phyloP scores from a whole-genome alignment of 176 grass and related monocot species.

The Alopecurus myosuroides region DNA sequence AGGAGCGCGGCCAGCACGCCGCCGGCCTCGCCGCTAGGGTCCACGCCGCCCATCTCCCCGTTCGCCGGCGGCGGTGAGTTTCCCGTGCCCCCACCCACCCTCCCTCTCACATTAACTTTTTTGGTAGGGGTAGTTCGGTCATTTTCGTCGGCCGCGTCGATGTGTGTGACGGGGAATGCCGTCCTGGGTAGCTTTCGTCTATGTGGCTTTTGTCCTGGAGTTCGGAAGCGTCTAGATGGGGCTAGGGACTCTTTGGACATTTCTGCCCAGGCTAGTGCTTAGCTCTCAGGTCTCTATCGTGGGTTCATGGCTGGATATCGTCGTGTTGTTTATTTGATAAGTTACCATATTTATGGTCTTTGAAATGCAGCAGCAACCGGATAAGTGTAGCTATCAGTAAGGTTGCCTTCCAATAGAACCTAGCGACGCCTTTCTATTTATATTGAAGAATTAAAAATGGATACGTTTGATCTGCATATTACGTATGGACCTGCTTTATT shows the following conservation, averaged over 20 bases:
- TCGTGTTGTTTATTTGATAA: constrained; percentile 18
- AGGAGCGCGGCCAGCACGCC: constrained; percentile 60
- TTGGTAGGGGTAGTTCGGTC: constrained; percentile 15
- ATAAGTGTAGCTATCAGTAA: constrained; percentile 32
- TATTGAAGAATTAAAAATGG: not conserved
- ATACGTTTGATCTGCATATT: not conserved
- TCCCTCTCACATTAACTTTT: not conserved
- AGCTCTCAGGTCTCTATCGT: constrained; percentile 26
- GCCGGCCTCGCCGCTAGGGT: constrained; percentile 54
- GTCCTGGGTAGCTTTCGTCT: constrained; percentile 16
- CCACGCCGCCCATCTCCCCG: constrained; percentile 74
- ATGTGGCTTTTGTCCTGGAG: constrained; percentile 33
- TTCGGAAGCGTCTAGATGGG: constrained; percentile 46
- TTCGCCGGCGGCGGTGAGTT: constrained; percentile 68
- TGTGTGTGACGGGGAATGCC: not conserved
- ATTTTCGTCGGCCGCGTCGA: not conserved
- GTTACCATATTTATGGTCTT: constrained; percentile 16
- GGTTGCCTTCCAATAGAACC: constrained; percentile 10
- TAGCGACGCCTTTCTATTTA: not conserved
- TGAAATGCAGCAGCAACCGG: constrained; percentile 21
- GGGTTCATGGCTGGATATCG: constrained; percentile 29
- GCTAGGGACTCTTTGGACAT: constrained; percentile 28
- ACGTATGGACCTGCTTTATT: not conserved
- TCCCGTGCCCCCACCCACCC: not conserved
- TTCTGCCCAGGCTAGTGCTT: constrained; percentile 1